phyloP scores from a whole-genome alignment of 1,284 basidiomycete species.

The Cutaneotrichosporon sp. region DNA sequence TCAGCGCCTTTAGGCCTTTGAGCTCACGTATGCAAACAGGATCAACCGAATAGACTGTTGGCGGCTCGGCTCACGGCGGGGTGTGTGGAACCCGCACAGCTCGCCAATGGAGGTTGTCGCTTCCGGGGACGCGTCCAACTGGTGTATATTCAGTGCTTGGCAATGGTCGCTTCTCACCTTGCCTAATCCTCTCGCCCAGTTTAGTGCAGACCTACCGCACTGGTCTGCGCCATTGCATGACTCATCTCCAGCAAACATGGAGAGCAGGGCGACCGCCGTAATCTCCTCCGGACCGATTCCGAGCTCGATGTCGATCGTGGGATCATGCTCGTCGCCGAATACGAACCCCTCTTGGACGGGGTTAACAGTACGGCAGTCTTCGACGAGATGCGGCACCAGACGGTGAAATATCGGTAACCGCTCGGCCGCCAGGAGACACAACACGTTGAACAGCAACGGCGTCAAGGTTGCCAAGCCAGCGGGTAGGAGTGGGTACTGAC shows the following conservation, averaged over 20 bases:
- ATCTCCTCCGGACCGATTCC: neutral
- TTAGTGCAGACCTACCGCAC: neutral
- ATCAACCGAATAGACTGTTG: neutral
- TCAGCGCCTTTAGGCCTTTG: neutral
- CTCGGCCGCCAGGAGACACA: neutral
- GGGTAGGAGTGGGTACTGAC: neutral
- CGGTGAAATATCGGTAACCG: neutral
- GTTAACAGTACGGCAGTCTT: neutral
- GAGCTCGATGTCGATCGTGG: conserved; percentile 3
- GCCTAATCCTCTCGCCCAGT: neutral
- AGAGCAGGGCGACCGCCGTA: neutral
- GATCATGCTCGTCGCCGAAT: neutral
- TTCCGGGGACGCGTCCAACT: neutral
- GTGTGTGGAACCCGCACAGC: neutral
- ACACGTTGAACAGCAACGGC: neutral
- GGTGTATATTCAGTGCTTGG: too few species aligned
- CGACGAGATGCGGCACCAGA: neutral
- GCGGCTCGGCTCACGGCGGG: neutral
- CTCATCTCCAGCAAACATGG: neutral
- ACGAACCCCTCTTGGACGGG: neutral
- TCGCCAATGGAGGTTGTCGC: neutral
- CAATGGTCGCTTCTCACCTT: too few species aligned
- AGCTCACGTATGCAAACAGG: neutral
- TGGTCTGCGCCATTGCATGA: neutral
- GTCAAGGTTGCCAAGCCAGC: neutral